Evolutionary conservation across 768 basidiomycete genomes (phyloP), one percentile per base, ranked within the genome.

Genomic region (Russula sp.): DNA sequence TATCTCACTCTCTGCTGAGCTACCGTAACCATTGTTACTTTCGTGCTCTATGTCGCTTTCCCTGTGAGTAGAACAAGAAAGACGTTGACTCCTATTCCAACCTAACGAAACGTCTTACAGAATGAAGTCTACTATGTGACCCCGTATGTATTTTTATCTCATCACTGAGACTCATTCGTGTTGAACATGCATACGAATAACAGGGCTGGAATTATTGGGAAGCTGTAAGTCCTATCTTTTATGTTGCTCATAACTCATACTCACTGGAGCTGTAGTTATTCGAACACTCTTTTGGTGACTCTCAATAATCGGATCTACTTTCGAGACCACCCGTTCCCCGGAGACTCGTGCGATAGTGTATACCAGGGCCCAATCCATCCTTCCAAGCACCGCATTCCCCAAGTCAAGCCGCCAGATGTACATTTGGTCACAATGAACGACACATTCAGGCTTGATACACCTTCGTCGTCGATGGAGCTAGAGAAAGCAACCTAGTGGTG

Each of bases 211-310:
- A 44, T 71, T 47, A 54, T 71, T 4, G 69, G 69, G 2, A 70
- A 70, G 32, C 44, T 70, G 69, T 64, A 35, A 54, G 0, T n/a
- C 1, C 1, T 11, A 49, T 10, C 0, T n/a, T 47, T 13, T 45
- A 54, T 48, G 27, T 2, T 3, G 27, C 40, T 35, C 1, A 34
- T 35, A n/a, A 8, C 6, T 7, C 22, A 6, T 51, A 40, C 45
- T 61, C 45, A 61, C 45, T 9, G 4, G 13, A 11, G 10, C 2
- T 31, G 8, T 42, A 61, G 59, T 22, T 66, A 64, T 50, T 65
- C 70, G 2, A 71, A 71, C 64, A 71, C 71, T 1, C 60, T 71
- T 35, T 63, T 70, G 16, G 67, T 69, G 49, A 55, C 69, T 7
- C 66, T 71, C 58, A 70, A 70, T 32, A 62, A 62, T 50, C 61